Evolutionary conservation across 1,139 yeast species (phyloP), one percentile per base, ranked within the genome.

Genomic region (Kluyveromyces sp.): DNA sequence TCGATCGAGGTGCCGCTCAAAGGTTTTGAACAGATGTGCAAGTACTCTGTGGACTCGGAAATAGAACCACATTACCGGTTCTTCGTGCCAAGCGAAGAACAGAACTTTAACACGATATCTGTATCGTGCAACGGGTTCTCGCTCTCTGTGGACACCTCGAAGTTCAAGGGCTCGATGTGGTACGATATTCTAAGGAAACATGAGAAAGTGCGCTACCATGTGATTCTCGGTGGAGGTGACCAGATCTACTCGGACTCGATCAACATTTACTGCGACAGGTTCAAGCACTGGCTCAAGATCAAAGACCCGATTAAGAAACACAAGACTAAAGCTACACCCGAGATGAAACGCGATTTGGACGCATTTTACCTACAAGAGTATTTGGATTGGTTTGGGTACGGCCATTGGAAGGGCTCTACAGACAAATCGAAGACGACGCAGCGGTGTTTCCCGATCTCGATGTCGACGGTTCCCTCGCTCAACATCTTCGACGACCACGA

Each of bases 221-320:
- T 88, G 4, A 89, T 90, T 95, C 71, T 90, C 38, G 97, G 97
- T 25, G 97, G 97, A 43, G 98, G 98, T 33, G 98, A 92, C 65
- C 98, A 92, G 67, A 76, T 92, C 45, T 92, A 92, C 65, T 81
- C 90, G 48, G 97, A 92, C 65, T 74, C 89, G 3, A 79, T 92
- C 55, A 85, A 83, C 61, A 58, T 76, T 34, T 72, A 79, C 38
- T 78, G 83, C 4, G 59, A 72, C 41, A 69, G 72, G 34, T 74
- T 83, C 55, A 67, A 74, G 50, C 64, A 77, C 37, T 90, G 97
- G 97, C 65, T 79, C 39, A 61, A 69, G 32, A 79, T 76, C 51
- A 71, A 68, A 39, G 75, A 75, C 53, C 70, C 76, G 36, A 50
- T 70, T 54, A 71, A 70, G 53, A 81, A 80, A 56, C 58, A 63